Evolutionary conservation across 2,329 filamentous ascomycete species (phyloP), one percentile per base, ranked within the genome.

Genomic region (Colletotrichum higginsianum): DNA sequence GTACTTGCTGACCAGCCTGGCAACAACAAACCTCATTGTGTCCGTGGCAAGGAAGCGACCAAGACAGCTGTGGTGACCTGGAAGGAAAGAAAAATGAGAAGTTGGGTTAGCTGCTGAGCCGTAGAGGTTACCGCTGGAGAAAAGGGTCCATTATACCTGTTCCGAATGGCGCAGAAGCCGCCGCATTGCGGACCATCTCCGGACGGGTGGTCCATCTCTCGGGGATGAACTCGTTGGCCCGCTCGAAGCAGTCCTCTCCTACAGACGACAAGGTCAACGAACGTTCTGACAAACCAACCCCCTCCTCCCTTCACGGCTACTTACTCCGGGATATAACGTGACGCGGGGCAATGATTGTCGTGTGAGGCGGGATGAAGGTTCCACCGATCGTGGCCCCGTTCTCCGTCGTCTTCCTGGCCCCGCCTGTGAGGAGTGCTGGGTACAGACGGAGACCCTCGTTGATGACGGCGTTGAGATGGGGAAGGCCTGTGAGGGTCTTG

Each of bases 131-230:
- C 5, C 4, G 26, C 26, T 26, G 26, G 3, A 26, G 26, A 23
- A 30, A n/a, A 16, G 26, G 6, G 38, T 53, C 21, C 16, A 40
- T 53, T 46, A 26, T 71, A 77, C 79, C 79, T n/a, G 75, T 79
- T 1, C 77, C 77, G 57, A 82, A 84, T 0, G 82, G 82, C 1
- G 67, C 67, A 64, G 77, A 81, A 1, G 78, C 80, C 1, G 75
- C 74, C 30, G 71, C 64, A 61, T 83, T 77, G 26, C 74, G 77
- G n/a, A 80, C 74, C 67, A 84, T 69, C 11, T 83, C 78, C 2
- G 76, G 77, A 16, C 66, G 71, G 4, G 76, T 76, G 2, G 77
- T 81, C 80, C 81, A 84, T 35, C 82, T 76, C 63, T 84, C 81
- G 2, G 82, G 82, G 7, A 84, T 76, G 61, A 83, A 84, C 26